Base-by-base conservation (phyloP, 2,329 filamentous ascomycete genomes). In the Rosellinia necatrix region DNA sequence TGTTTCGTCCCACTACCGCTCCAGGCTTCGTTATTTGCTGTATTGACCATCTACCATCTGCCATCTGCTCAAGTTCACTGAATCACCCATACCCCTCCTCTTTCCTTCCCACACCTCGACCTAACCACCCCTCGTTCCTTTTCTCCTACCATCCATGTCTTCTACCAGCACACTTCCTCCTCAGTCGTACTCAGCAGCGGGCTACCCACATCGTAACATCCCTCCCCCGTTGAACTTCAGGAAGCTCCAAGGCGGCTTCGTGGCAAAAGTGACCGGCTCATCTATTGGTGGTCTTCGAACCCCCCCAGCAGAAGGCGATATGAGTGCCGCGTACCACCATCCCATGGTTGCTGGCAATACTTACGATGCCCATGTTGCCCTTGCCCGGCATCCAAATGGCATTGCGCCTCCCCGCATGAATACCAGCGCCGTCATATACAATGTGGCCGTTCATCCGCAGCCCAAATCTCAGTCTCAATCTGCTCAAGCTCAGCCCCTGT, bases 311-410 rank as follows among this genome's bases (percentile, higher is more conserved):
- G 80, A 82, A 72, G 74, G 76, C 57, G 78, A 56, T 40, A 77
- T 84, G 81, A 80, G 76, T 63, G 73, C 79, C 59, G 72, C 77
- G n/a, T 83, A 82, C 62, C 78, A 81, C 47, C 72, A 72, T 43
- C 63, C 76, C 10, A 70, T 75, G 51, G 72, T 79, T 64, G 73
- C 40, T 12, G 42, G 76, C 56, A 74, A 65, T 61, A 69, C 75
- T 49, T 82, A 80, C 68, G 75, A 79, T 35, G 72, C 67, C 60
- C 76, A 80, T 72, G 71, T 73, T 43, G 56, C 69, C 34, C 66
- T 78, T 34, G 71, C 75, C 56, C 71, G 71, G 37, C 78, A 78
- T 50, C 69, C 75, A 19, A 61, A 68, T 19, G 53, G 67, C 30
- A 57, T 75, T 17, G 60, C 72, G 32, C 74, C 76, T 55, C 62